Conservation (phyloP, 2,329 filamentous ascomycete species). For the Scleromitrula shiraiana region DNA sequence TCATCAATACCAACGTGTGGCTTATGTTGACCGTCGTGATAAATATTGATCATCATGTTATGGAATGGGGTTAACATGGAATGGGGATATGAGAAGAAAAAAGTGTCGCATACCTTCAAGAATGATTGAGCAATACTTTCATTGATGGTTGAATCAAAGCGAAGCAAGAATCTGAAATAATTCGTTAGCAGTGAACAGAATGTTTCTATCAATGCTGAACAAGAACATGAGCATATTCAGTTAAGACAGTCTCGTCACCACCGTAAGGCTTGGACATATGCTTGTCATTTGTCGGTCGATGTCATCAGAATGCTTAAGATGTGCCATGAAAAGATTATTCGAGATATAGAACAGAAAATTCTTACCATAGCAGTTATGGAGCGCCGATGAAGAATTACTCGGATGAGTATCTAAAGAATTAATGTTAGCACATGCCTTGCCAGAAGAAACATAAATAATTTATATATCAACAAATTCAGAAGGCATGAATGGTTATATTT, state of each 20-base stretch:
- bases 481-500: conserved; percentile 67
- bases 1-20: conserved; percentile 65
- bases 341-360: conserved; percentile 17
- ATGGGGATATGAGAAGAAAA: not conserved
- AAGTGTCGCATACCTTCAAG: conserved; percentile 14
- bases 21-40: conserved; percentile 88
- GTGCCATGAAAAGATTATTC: not conserved
- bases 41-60: conserved; percentile 63
- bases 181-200: conserved; percentile 13
- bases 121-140: not conserved
- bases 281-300: conserved; percentile 79
- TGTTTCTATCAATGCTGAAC: not conserved
- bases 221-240: conserved; percentile 33
- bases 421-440: conserved; percentile 7
- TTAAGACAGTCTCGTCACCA: conserved; percentile 46
- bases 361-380: not conserved
- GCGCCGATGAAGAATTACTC: not conserved
- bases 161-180: not conserved
- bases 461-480: conserved; percentile 26
- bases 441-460: conserved; percentile 28
- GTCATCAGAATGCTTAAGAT: conserved; percentile 62
- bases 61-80: too few relatives aligned
- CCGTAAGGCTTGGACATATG: conserved; percentile 84
- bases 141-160: not conserved
- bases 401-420: not conserved